phyloP scores from a whole-genome alignment of 352 stramenopile species.

The Phytopythium delawarense region DNA sequence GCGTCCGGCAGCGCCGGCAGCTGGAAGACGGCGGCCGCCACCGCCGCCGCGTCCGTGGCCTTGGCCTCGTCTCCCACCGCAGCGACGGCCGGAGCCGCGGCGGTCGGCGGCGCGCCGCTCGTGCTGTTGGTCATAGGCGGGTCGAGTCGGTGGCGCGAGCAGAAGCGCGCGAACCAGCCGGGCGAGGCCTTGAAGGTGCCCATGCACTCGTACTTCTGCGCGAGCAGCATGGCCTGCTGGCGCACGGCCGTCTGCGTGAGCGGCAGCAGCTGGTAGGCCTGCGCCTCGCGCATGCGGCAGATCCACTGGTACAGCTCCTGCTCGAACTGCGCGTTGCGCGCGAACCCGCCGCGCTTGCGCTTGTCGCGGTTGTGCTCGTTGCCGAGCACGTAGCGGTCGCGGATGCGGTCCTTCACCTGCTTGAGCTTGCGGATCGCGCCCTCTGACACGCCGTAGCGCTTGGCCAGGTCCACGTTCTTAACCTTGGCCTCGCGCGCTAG shows the following conservation, averaged over 20 bases:
- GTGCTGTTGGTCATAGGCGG: slow-evolving; percentile 37
- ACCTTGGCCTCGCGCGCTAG: slow-evolving; percentile 76
- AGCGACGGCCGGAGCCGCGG: background rate
- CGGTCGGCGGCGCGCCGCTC: slow-evolving; percentile 4
- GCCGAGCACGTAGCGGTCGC: slow-evolving; percentile 76
- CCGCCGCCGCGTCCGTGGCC: slow-evolving; percentile 1
- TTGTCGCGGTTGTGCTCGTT: slow-evolving; percentile 86
- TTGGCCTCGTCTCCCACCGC: slow-evolving; percentile 7
- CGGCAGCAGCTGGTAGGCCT: slow-evolving; percentile 79
- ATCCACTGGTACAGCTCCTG: slow-evolving; percentile 87
- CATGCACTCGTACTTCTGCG: slow-evolving; percentile 85
- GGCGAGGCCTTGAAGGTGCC: slow-evolving; percentile 81
- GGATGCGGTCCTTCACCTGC: slow-evolving; percentile 84
- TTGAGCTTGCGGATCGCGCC: slow-evolving; percentile 87
- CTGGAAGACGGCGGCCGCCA: slow-evolving; percentile 2
- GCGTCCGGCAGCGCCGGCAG: background rate
- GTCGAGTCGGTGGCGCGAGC: slow-evolving; percentile 77
- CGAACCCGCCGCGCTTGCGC: slow-evolving; percentile 80
- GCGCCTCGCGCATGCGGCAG: slow-evolving; percentile 72
- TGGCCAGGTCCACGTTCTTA: slow-evolving; percentile 84
- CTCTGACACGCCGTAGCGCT: slow-evolving; percentile 83
- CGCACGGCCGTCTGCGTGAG: slow-evolving; percentile 82
- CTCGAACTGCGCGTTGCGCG: slow-evolving; percentile 81
- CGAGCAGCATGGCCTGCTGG: slow-evolving; percentile 77
- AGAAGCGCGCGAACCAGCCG: slow-evolving; percentile 87